A percentile compares a stretch with the other conserved stretches of the same genome.
Conservation (phyloP, 495 filamentous ascomycete genomes). For the Hypoxylon lienhwacheense region DNA sequence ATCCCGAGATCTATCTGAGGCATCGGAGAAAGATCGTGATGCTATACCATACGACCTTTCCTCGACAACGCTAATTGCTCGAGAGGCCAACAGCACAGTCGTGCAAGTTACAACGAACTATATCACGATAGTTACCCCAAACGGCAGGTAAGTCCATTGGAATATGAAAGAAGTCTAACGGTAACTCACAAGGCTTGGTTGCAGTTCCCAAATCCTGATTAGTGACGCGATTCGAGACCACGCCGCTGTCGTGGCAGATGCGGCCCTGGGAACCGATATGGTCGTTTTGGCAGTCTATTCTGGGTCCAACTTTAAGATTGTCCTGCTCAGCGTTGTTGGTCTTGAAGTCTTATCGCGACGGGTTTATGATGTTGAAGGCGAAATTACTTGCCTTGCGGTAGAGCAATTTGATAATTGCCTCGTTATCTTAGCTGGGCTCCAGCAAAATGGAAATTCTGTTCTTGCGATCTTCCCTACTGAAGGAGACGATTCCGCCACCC, state of each 20-base stretch:
- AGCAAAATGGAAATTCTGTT: constrained; percentile 27
- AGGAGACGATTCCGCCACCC: background rate
- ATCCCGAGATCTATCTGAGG: constrained; percentile 42
- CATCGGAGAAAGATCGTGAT: constrained; percentile 41
- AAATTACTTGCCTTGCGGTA: constrained; percentile 46
- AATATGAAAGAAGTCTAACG: constrained; percentile 13
- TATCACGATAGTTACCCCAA: constrained; percentile 42
- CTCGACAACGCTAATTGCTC: constrained; percentile 58
- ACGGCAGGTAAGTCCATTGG: constrained; percentile 33
- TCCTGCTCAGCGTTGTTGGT: constrained; percentile 36
- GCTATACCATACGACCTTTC: constrained; percentile 51
- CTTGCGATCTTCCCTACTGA: constrained; percentile 35
- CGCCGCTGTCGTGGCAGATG: constrained; percentile 39
- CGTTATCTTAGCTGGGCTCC: constrained; percentile 41
- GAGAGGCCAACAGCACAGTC: constrained; percentile 37
- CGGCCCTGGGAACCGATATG: constrained; percentile 32
- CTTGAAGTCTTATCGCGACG: constrained; percentile 23
- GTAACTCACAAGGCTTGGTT: constrained; percentile 2
- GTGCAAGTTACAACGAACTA: constrained; percentile 61
- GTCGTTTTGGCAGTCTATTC: constrained; percentile 44
- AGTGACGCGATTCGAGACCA: constrained; percentile 31
- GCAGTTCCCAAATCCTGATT: constrained; percentile 36
- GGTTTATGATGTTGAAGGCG: constrained; percentile 40
- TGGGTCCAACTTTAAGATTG: constrained; percentile 37
- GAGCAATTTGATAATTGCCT: constrained; percentile 10